Percentiles rank a stretch among this genome's conserved stretches.
Evolutionary conservation across 768 basidiomycete species (phyloP).

Genomic region (Lyophyllum semitale): DNA sequence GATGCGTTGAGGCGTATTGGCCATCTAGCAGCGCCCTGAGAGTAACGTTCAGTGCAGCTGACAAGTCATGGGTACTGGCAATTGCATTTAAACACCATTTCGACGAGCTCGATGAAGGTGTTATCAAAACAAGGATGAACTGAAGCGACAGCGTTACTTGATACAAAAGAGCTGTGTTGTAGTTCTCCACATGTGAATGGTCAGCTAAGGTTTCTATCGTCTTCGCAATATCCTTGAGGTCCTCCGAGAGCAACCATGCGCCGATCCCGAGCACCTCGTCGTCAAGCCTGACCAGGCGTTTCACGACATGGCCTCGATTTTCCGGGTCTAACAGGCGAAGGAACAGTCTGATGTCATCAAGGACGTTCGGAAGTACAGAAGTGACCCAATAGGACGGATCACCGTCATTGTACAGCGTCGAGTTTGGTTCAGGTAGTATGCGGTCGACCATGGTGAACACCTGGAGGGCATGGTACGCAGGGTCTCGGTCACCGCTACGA

Average conservation of each 20-base stretch:
- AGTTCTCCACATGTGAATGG: conserved; percentile 28
- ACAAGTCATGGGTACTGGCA: conserved; percentile 43
- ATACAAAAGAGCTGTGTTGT: conserved; percentile 42
- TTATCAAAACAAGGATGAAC: conserved; percentile 48
- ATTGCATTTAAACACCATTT: conserved; percentile 48
- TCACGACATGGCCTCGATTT: conserved; percentile 52
- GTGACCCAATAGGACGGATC: conserved; percentile 50
- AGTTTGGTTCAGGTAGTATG: conserved; percentile 46
- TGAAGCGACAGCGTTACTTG: conserved; percentile 52
- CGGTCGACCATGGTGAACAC: conserved; percentile 57
- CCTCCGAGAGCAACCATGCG: conserved; percentile 72
- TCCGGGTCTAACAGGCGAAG: conserved; percentile 58
- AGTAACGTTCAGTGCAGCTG: conserved; percentile 38
- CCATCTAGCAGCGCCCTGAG: conserved; percentile 50
- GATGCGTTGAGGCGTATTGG: conserved; percentile 44
- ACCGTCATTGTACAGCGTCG: conserved; percentile 25
- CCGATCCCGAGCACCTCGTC: conserved; percentile 55
- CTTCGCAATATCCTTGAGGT: conserved; percentile 52
- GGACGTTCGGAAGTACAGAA: conserved; percentile 55
- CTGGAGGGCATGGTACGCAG: conserved; percentile 56
- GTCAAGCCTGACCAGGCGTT: conserved; percentile 60
- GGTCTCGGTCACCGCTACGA: conserved; percentile 46
- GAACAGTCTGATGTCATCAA: conserved; percentile 57
- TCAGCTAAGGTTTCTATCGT: conserved; percentile 38
- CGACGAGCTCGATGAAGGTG: conserved; percentile 36